Evolutionary conservation across 2,329 filamentous ascomycete species (phyloP), one percentile per base, ranked within the genome.

Genomic region (Cladophialophora bantiana): DNA sequence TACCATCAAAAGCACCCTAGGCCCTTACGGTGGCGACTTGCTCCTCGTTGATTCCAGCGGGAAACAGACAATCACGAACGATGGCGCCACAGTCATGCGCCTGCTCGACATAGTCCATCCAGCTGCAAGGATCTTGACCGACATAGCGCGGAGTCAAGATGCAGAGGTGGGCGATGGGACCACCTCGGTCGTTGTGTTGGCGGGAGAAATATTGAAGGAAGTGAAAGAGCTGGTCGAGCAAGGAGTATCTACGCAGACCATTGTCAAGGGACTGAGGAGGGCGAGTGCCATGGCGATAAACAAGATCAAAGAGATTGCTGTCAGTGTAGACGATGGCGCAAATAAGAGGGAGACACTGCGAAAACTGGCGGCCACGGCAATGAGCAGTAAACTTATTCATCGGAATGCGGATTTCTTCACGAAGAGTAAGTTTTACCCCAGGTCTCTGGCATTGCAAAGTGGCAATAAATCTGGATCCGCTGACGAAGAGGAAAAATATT

Each of bases 381-480:
- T 99, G 95, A 98, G 94, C 80, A 97, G 94, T 87, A 99, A 99
- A 85, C 85, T 99, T 74, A 98, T 99, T 78, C 96, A 98, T 87
- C 88, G 94, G 76, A 98, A 99, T 83, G 91, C 95, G 36, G 88
- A 88, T 3, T 99, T 98, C 81, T 99, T 99, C 83, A 98, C 95
- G 70, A 95, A 97, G 85, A 97, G 93, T 96, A 83, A 72, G 88
- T 78, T 42, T 38, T 45, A 13, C 36, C 18, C 52, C 36, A 5
- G 10, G 32, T 32, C n/a, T 7, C 18, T 26, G 10, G 54, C 56
- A 50, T 38, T 12, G 20, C 13, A 2, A 26, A 6, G 3, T 4
- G 40, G 18, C 45, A 26, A n/a, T 18, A 31, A 12, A 36, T 26
- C 7, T 57, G 18, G 54, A 42, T 61, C 58, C 26, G 62, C 67